phyloP scores from a whole-genome alignment of 345 rosid species.

The Laguncularia racemosa region DNA sequence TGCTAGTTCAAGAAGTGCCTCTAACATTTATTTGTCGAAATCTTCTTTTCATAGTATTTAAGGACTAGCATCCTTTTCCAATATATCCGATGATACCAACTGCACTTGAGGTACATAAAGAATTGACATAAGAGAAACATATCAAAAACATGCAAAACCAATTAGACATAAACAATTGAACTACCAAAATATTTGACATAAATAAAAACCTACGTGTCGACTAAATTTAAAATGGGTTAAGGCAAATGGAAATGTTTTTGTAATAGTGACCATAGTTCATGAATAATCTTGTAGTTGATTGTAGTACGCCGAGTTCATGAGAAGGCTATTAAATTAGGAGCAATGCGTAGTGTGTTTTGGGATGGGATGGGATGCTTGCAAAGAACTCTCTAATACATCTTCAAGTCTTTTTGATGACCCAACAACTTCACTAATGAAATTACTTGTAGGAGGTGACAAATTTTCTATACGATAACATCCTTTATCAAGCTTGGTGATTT shows the following conservation, averaged over 20 bases:
- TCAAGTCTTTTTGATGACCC: constrained; percentile 16
- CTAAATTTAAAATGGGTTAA: too few relatives aligned
- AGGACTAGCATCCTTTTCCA: constrained; percentile 8
- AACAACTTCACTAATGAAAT: constrained; percentile 20
- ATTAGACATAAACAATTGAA: too few relatives aligned
- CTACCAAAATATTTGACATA: too few relatives aligned
- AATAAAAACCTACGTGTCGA: too few relatives aligned
- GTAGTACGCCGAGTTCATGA: neutral
- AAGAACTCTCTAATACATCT: constrained; percentile 16
- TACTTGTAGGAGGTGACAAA: constrained; percentile 7
- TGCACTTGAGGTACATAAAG: constrained; percentile 2
- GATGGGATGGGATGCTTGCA: constrained; percentile 23
- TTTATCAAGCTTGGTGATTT: neutral
- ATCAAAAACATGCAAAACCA: neutral
- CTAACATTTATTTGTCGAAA: constrained; percentile 26
- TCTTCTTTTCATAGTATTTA: constrained; percentile 23
- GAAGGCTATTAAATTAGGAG: constrained; percentile 17
- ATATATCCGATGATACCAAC: constrained; percentile 10
- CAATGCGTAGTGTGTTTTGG: constrained; percentile 13
- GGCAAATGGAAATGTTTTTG: too few relatives aligned
- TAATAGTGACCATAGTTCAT: too few relatives aligned
- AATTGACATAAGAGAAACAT: neutral
- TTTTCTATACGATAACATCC: constrained; percentile 18
- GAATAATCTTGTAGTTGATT: too few relatives aligned
- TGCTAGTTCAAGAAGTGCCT: constrained; percentile 27